A percentile compares a stretch with the other conserved stretches of the same genome.
phyloP scores from a whole-genome alignment of 2,329 filamentous ascomycete genomes.

The Scytalidium lignicola region DNA sequence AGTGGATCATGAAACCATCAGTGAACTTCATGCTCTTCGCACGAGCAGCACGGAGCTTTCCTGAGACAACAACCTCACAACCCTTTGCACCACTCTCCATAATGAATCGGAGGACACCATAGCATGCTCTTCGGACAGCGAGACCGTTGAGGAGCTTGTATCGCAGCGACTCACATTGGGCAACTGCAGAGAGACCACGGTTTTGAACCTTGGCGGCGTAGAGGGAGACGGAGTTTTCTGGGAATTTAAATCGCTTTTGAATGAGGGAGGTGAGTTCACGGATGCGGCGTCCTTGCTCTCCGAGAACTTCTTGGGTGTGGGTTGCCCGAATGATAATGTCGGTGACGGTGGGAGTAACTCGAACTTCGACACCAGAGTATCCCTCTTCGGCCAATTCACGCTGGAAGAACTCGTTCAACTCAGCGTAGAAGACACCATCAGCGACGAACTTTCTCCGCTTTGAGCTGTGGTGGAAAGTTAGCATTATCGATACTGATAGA shows the following conservation, averaged over 20 bases:
- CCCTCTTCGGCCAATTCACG: conserved; percentile 99
- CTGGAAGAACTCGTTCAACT: conserved; percentile 99
- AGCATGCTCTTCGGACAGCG: conserved; percentile 97
- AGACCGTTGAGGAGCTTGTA: conserved; percentile 99
- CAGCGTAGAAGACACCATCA: conserved; percentile 99
- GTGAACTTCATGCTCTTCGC: conserved; percentile 99
- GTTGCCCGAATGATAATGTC: conserved; percentile 99
- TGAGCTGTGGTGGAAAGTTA: conserved; percentile 51
- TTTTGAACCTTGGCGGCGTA: conserved; percentile 99
- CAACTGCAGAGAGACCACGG: conserved; percentile 98
- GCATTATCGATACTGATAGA: conserved; percentile 1
- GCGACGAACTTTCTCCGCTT: conserved; percentile 94
- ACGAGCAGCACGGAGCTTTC: conserved; percentile 97
- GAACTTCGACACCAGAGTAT: conserved; percentile 99
- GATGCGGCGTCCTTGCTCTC: conserved; percentile 99
- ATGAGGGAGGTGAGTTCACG: conserved; percentile 99
- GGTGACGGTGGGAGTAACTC: conserved; percentile 98
- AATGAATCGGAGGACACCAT: conserved; percentile 99
- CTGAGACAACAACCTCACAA: conserved; percentile 98
- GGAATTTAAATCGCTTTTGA: conserved; percentile 99
- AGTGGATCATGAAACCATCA: conserved; percentile 99
- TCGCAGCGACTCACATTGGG: conserved; percentile 99
- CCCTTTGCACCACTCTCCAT: conserved; percentile 99
- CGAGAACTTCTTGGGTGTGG: conserved; percentile 99
- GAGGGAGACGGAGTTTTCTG: conserved; percentile 99